These are phyloP conservation scores for Erodium maritimum DNA, from an alignment of 345 rosid genomes.

Conservation along the genomic window DNA sequence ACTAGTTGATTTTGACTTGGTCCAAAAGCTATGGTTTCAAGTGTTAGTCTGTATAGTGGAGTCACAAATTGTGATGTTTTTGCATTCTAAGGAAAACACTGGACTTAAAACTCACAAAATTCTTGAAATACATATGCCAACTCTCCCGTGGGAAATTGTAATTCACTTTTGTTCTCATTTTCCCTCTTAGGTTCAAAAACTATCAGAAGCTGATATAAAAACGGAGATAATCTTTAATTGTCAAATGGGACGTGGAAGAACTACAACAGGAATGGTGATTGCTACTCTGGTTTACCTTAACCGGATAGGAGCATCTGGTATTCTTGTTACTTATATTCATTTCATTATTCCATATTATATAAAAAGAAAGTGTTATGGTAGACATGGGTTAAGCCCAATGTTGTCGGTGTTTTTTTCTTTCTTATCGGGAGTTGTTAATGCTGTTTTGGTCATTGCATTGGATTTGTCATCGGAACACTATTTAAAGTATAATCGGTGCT, in stretches of 20 bases:
- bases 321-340: constrained; percentile 11
- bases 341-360: background rate
- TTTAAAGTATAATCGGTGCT: background rate
- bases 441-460: too few species aligned
- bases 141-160: too few species aligned
- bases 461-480: too few species aligned
- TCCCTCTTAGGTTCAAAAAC: constrained; percentile 65
- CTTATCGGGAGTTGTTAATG: too few species aligned
- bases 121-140: background rate
- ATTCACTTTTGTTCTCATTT: constrained; percentile 1
- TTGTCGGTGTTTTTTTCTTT: too few species aligned
- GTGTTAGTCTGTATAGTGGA: background rate
- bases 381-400: background rate
- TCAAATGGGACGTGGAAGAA: constrained; percentile 99
- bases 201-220: constrained; percentile 59
- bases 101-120: background rate
- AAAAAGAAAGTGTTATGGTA: background rate
- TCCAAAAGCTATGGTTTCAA: background rate
- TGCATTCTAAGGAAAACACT: background rate
- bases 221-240: constrained; percentile 84
- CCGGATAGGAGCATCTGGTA: constrained; percentile 86
- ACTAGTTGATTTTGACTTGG: background rate
- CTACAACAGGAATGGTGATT: constrained; percentile 98
- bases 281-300: constrained; percentile 86
- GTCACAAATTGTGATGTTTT: background rate